Evolutionary conservation across 73 alveolate genomes (phyloP), one percentile per base, ranked within the genome.

Genomic region (Uronychia setigera): DNA sequence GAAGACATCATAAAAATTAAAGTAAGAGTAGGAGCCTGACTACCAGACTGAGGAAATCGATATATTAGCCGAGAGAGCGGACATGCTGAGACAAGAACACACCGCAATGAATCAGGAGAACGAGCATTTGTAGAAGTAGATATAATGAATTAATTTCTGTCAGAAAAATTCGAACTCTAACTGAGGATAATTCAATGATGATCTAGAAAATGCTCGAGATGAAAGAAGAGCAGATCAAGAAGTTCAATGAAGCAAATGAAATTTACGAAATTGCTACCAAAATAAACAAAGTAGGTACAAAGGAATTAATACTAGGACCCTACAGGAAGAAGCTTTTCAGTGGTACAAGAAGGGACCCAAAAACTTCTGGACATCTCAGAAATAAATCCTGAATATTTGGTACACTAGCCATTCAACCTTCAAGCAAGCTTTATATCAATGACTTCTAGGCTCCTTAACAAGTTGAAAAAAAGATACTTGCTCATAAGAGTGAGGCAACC

Each of bases 401-500:
- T 83, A 28, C 80, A 33, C 26, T 11, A 34, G 29, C 74, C 80
- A 1, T 31, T 29, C 29, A 80, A 80, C 26, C 58, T 83, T 0
- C 59, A 74, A 9, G 91, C 76, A 35, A 74, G n/a, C n/a, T 29
- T 67, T 11, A 5, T 27, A 11, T 67, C 35, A 32, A 26, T 29
- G n/a, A 34, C 9, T 77, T 84, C 11, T 35, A 74, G 35, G 85
- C 87, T 0, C 96, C 96, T 1, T 27, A 85, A 0, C 81, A 81
- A 59, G 35, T 91, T 30, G 35, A 87, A 26, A 77, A 59, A 28
- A 87, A 81, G 83, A 83, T 92, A 0, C 31, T 91, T 80, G 96
- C 94, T 1, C 96, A 92, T 88, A 33, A 85, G 29, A 76, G 85
- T 35, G 96, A 92, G 59, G 81, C 84, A 0, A 92, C 90, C 14